Base-by-base conservation (phyloP, 371 early-diverging fungal genomes). In the Fennellomyces sp. region DNA sequence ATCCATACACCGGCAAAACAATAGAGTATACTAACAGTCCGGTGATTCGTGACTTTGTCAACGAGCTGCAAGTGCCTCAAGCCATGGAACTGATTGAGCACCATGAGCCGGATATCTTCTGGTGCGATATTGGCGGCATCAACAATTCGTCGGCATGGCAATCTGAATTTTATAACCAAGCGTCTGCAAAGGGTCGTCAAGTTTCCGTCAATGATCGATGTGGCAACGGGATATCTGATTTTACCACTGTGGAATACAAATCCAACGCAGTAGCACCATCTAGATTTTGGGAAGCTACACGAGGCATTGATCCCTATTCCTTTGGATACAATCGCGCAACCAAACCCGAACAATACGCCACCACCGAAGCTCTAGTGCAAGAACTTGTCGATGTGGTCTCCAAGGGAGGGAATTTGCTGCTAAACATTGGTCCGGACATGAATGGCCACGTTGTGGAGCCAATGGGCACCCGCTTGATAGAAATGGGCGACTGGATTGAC, bases 121-220 rank as follows among this genome's bases (percentile, higher is more conserved):
- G 76, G 76, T 70, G 76, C 26, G 76, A 76, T 58, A 76, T 76
- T 52, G 76, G 76, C 0, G 76, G 76, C 0, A 73, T 76, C 30
- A 65, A 76, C 26, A 70, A 76, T 30, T 72, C 76, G 0, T 57
- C 63, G 3, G 62, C 57, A 11, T 76, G 70, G 73, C 73, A 72
- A 47, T 26, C 60, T 2, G 53, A 67, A 8, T 76, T 50, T 42
- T 73, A 70, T 30, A 66, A 70, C 21, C 25, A 53, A 4, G 75
- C 72, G 1, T 28, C 31, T 8, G 12, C 23, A 0, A 6, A 49
- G 13, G 58, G 56, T 3, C 48, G 42, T 3, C 66, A 65, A 28
- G 71, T 74, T 0, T 50, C 64, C 8, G 52, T 70, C 2, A 74
- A 74, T 45, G 75, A 74, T 53, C 58, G 75, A 17, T 74, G 75